Evolutionary conservation across 2,329 filamentous ascomycete species (phyloP).

Genomic region (Blastomyces silverae): DNA sequence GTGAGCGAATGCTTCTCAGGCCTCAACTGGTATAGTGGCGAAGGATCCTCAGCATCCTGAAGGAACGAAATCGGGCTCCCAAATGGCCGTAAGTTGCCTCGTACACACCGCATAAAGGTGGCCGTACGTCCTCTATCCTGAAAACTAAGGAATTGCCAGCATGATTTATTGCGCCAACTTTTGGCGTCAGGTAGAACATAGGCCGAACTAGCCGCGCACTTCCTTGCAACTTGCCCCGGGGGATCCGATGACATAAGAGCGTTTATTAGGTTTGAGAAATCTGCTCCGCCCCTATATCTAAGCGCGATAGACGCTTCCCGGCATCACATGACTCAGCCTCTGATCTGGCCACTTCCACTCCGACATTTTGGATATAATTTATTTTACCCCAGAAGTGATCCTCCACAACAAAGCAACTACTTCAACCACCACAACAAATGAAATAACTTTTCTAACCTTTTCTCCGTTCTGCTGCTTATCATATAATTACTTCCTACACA

Average conservation of each 20-base stretch:
- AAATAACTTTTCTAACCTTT: neutral
- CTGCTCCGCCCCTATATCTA: neutral
- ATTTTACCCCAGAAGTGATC: neutral
- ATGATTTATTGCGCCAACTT: neutral
- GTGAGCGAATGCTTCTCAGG: neutral
- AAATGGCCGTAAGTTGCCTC: neutral
- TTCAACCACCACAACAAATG: neutral
- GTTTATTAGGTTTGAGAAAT: neutral
- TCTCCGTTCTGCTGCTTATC: neutral
- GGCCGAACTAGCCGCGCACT: neutral
- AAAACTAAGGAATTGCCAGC: neutral
- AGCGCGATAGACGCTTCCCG: neutral
- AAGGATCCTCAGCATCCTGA: neutral
- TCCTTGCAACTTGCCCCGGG: too few species aligned
- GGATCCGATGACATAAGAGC: neutral
- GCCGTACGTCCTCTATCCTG: neutral
- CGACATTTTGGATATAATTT: neutral
- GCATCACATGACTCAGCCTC: constrained; percentile 4
- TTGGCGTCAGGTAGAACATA: neutral
- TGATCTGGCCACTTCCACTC: constrained; percentile 13
- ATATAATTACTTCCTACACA: neutral
- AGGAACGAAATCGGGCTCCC: neutral
- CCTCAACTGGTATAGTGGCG: constrained; percentile 1
- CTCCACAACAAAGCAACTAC: neutral
- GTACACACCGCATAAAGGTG: neutral